Evolutionary conservation across 1,284 basidiomycete genomes (phyloP).

Genomic region (Apiotrichum domesticum): DNA sequence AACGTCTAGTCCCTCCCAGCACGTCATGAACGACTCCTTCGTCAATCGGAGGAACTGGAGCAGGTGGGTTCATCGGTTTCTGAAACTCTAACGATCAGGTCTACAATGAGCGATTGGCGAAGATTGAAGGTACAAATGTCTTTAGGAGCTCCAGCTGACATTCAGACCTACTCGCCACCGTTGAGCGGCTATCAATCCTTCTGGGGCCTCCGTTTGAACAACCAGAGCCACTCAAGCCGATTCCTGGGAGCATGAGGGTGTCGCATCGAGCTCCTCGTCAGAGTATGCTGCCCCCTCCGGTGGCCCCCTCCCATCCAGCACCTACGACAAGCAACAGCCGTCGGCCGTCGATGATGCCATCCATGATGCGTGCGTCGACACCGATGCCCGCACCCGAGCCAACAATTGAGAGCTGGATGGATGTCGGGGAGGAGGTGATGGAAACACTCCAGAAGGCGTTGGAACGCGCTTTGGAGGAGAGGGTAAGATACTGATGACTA

Average conservation of each 20-base stretch:
- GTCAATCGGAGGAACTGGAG: constrained; percentile 31
- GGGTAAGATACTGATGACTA: constrained; percentile 21
- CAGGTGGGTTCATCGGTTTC: constrained; percentile 18
- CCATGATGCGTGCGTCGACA: background rate
- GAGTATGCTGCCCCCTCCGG: background rate
- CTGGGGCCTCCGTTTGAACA: constrained; percentile 39
- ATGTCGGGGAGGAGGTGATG: constrained; percentile 35
- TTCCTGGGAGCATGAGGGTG: constrained; percentile 20
- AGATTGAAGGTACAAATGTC: constrained; percentile 26
- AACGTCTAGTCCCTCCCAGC: constrained; percentile 27
- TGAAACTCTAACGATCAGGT: constrained; percentile 15
- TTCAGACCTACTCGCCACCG: constrained; percentile 14
- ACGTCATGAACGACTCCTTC: constrained; percentile 31
- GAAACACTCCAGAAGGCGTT: constrained; percentile 28
- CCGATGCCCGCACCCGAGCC: background rate
- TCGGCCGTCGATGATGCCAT: constrained; percentile 8
- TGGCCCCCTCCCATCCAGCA: constrained; percentile 1
- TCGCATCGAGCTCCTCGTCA: constrained; percentile 1
- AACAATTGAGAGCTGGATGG: constrained; percentile 21
- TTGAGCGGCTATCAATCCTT: constrained; percentile 27
- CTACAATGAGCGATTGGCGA: constrained; percentile 32
- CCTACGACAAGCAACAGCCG: constrained; percentile 13
- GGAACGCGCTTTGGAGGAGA: constrained; percentile 28
- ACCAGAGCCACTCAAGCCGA: constrained; percentile 28
- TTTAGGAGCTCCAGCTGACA: background rate